Base-by-base conservation (phyloP, 768 basidiomycete species). In the Tubosaeta sp. region DNA sequence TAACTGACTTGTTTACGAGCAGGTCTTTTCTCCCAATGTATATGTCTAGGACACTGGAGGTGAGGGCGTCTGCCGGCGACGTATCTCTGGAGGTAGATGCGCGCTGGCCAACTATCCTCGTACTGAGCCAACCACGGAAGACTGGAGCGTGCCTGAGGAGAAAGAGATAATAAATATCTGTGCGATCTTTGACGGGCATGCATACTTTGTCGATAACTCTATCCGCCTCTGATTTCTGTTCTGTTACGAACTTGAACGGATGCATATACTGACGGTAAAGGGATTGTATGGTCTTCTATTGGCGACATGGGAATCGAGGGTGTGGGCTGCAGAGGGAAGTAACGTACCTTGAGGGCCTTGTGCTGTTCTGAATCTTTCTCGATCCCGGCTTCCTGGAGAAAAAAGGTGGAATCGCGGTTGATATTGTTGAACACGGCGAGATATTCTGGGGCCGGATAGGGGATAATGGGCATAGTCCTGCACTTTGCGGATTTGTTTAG, bases 81-180 rank as follows among this genome's bases (percentile, higher is more conserved):
- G 10, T 55, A 64, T 58, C 59, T 50, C 35, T 61, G 58, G 0
- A 61, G 39, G 27, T 63, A 61, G 4, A 62, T 31, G 14, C 52
- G 53, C 6, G 59, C 62, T 2, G 53, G 59, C 62, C 61, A 62
- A 13, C 30, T 6, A 22, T 51, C 51, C 14, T 62, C 53, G 6
- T 63, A 63, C 22, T 50, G 49, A 10, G 19, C n/a, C 44, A 62
- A 14, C 61, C 62, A 64, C 2, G 61, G 53, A 24, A 58, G 56
- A 2, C 8, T 29, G 35, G 10, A n/a, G 6, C 13, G 16, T 7
- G 51, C 58, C 61, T 63, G 32, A 10, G 12, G 10, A 11, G 27
- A 31, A 24, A 34, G 11, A 35, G 9, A n/a, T 21, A 2, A 30
- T 31, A 22, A 19, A n/a, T 16, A 10, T 44, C 14, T 4, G 29